Evolutionary conservation across 768 basidiomycete species (phyloP), one percentile per base, ranked within the genome.

Genomic region (Phanerodontia chrysosporium): DNA sequence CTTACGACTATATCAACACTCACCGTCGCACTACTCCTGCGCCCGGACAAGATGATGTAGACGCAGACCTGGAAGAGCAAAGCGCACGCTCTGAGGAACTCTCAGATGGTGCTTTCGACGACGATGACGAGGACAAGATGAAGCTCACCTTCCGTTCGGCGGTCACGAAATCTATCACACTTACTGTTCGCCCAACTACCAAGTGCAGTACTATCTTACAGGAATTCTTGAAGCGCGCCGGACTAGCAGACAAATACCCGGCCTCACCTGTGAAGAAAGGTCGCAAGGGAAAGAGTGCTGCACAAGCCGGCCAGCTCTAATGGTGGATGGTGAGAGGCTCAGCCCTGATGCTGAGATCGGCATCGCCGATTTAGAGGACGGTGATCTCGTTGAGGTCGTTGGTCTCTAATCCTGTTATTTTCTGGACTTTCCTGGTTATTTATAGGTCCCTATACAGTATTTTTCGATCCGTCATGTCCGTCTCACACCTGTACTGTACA

Each of bases 151-250:
- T 92, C 10, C 87, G 87, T 18, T 88, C 89, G 1, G 72, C 71
- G 21, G 78, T 76, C 12, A 74, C 73, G 32, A 84, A 81, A 58
- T 79, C 82, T 39, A 78, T 92, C 49, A 77, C 79, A 0, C 75
- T 93, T 30, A 86, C 79, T 2, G 90, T 92, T 6, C 85, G 89
- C 7, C 80, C 83, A 7, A 87, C 86, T 21, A 90, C 90, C 21
- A 90, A 81, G 56, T 91, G 90, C 57, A 85, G 84, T 14, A 83
- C 86, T 0, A 88, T 93, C 56, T 81, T 92, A 52, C 82, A 80
- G 64, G 88, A 86, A 0, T 93, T 87, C 70, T 73, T 93, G 66
- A 89, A 82, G 69, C 83, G 82, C 65, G 82, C 84, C 4, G 85
- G 81, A 0, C 67, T 92, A 55, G 76, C 79, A 29, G 79, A 81